These are phyloP conservation scores for Aaosphaeria pasadenensis DNA, from an alignment of 2,329 filamentous ascomycete genomes.

Conservation along the genomic window DNA sequence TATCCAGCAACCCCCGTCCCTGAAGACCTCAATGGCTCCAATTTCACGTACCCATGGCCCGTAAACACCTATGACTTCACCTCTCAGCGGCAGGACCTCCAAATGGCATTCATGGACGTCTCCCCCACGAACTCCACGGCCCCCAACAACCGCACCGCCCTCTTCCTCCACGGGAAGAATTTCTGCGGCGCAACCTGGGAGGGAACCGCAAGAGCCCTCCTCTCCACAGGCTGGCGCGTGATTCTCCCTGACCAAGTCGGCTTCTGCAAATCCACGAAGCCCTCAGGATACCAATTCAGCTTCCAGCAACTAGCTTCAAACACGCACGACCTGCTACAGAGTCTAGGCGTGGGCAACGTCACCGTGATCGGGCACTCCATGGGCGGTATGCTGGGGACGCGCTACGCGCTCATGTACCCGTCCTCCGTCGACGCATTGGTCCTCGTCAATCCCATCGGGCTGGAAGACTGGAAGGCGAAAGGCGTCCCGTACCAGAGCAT, in stretches of 20 bases:
- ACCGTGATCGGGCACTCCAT: slow-evolving; percentile 55
- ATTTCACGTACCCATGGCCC: slow-evolving; percentile 51
- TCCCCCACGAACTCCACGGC: slow-evolving; percentile 27
- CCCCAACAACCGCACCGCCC: slow-evolving; percentile 41
- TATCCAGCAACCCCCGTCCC: neutral
- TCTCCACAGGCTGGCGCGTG: slow-evolving; percentile 48
- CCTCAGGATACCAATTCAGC: slow-evolving; percentile 46
- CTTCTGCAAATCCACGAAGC: slow-evolving; percentile 58
- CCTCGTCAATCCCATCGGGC: slow-evolving; percentile 52
- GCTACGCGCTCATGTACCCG: slow-evolving; percentile 53
- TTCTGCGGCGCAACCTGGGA: slow-evolving; percentile 56
- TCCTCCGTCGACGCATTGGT: slow-evolving; percentile 34
- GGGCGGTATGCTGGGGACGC: slow-evolving; percentile 54
- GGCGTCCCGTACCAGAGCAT: slow-evolving; percentile 22
- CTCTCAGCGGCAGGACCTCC: slow-evolving; percentile 48
- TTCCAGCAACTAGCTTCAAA: slow-evolving; percentile 52
- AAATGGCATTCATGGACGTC: slow-evolving; percentile 59
- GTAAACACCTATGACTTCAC: slow-evolving; percentile 46
- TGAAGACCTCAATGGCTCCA: slow-evolving; percentile 5
- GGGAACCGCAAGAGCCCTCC: slow-evolving; percentile 44
- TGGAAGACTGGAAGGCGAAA: slow-evolving; percentile 51
- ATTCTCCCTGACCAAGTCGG: slow-evolving; percentile 55
- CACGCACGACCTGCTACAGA: slow-evolving; percentile 47
- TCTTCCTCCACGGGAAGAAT: slow-evolving; percentile 56
- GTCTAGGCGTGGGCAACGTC: slow-evolving; percentile 43